These are phyloP conservation scores for Prototheca stagnorum DNA, from an alignment of 163 green algal genomes.

Conservation along the genomic window DNA sequence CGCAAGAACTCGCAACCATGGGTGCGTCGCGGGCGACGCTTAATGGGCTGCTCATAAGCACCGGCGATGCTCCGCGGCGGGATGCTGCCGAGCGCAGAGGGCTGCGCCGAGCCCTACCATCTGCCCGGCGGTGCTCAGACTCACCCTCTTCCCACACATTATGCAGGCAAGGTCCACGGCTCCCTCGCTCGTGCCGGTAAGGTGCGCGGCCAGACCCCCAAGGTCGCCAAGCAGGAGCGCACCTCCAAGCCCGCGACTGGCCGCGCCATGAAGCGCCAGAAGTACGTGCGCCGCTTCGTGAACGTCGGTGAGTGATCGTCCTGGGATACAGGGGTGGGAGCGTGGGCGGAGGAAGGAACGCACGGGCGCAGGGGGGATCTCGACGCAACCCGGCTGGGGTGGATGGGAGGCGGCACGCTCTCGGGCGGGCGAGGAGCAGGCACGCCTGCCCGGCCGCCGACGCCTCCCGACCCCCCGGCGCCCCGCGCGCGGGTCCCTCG, in stretches of 20 bases:
- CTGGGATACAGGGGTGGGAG: too few relatives aligned
- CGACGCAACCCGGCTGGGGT: too few relatives aligned
- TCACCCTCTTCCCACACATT: conserved; percentile 6
- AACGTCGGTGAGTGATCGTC: conserved; percentile 67
- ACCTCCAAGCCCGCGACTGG: conserved; percentile 94
- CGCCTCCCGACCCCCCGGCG: too few relatives aligned
- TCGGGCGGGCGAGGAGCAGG: background rate
- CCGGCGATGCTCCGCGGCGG: too few relatives aligned
- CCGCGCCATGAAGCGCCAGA: conserved; percentile 82
- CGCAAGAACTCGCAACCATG: too few relatives aligned
- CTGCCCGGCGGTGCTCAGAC: too few relatives aligned
- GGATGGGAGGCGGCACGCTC: background rate
- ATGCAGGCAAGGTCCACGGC: conserved; percentile 96
- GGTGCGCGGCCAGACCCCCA: conserved; percentile 94
- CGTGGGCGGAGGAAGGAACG: too few relatives aligned
- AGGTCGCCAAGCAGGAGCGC: conserved; percentile 98
- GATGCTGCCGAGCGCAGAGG: too few relatives aligned
- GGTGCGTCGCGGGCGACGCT: too few relatives aligned
- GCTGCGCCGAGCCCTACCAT: too few relatives aligned
- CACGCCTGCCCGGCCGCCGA: background rate
- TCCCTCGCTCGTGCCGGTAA: conserved; percentile 98
- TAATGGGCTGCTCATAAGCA: too few relatives aligned
- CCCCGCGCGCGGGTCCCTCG: background rate
- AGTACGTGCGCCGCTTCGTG: conserved; percentile 98
- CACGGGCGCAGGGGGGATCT: too few relatives aligned